Conservation (phyloP, 345 rosid genomes). For the Noccaea bulbosa region DNA sequence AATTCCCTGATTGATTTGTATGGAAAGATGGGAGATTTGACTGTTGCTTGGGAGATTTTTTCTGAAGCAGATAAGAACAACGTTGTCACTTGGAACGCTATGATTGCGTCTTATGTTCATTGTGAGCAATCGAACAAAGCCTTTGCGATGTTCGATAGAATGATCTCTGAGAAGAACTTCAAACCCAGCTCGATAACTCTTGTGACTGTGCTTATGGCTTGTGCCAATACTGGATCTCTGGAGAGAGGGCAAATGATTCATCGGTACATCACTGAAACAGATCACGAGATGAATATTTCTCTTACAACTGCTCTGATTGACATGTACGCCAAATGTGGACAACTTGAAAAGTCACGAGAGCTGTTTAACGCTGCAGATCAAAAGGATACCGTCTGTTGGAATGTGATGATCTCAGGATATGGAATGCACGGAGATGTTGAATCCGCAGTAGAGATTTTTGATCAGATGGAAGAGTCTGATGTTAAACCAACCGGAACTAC, state of each 20-base stretch:
- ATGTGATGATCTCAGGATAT: constrained; percentile 71
- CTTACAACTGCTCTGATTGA: constrained; percentile 64
- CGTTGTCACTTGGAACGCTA: constrained; percentile 61
- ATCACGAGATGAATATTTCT: constrained; percentile 53
- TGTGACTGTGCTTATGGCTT: constrained; percentile 61
- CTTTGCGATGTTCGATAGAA: constrained; percentile 56
- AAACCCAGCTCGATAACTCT: constrained; percentile 60
- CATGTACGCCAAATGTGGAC: constrained; percentile 80
- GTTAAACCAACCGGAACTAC: constrained; percentile 60
- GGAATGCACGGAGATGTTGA: constrained; percentile 66
- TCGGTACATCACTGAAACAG: constrained; percentile 50
- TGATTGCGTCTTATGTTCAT: constrained; percentile 55
- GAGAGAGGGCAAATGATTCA: constrained; percentile 62
- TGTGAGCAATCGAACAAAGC: constrained; percentile 52
- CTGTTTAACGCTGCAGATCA: constrained; percentile 53
- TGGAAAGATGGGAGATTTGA: constrained; percentile 56
- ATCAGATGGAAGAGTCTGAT: constrained; percentile 60
- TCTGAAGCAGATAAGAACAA: constrained; percentile 49
- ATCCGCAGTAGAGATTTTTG: constrained; percentile 55
- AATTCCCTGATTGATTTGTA: constrained; percentile 68
- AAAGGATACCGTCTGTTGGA: constrained; percentile 65
- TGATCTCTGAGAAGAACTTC: constrained; percentile 53
- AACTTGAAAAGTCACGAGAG: constrained; percentile 56
- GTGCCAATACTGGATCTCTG: constrained; percentile 59
- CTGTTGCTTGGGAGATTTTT: constrained; percentile 54